A percentile compares a stretch with the other conserved stretches of the same genome.
These are phyloP conservation scores for Syncephalastrum sp. DNA, from an alignment of 371 early-diverging fungal species.

Conservation along the genomic window DNA sequence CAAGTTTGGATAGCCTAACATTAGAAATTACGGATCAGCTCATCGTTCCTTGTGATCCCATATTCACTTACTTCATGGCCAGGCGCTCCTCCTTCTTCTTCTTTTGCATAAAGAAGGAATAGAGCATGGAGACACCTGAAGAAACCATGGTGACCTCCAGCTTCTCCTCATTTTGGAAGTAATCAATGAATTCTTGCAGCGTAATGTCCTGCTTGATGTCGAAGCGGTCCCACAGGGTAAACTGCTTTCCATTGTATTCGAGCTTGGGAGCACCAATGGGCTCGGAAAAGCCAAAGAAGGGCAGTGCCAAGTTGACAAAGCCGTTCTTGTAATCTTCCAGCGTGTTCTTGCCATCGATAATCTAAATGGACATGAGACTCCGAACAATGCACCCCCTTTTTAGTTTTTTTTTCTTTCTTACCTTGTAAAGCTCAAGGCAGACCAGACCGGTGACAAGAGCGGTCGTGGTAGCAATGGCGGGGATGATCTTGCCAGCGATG, in stretches of 20 bases:
- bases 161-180: slow-evolving; percentile 81
- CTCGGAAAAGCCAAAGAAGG: slow-evolving; percentile 99
- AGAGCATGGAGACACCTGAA: slow-evolving; percentile 92
- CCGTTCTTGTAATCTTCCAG: slow-evolving; percentile 98
- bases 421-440: slow-evolving; percentile 97
- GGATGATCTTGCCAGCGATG: slow-evolving; percentile 99
- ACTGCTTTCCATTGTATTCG: slow-evolving; percentile 85
- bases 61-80: slow-evolving; percentile 52
- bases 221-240: slow-evolving; percentile 97
- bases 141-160: slow-evolving; percentile 96
- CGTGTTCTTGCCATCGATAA: slow-evolving; percentile 74
- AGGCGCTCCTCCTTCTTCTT: slow-evolving; percentile 86
- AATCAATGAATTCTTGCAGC: slow-evolving; percentile 86
- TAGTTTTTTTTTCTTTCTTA: slow-evolving; percentile 24
- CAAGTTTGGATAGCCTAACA: slow-evolving; percentile 69
- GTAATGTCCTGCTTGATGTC: slow-evolving; percentile 87
- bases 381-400: not conserved
- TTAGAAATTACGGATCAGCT: no score
- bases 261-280: slow-evolving; percentile 89
- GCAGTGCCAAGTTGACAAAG: slow-evolving; percentile 97
- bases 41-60: not conserved
- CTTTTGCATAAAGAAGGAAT: slow-evolving; percentile 84
- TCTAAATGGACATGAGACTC: slow-evolving; percentile 16
- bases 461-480: slow-evolving; percentile 99
- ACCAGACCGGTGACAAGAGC: slow-evolving; percentile 98